These are phyloP conservation scores for Monosporascus sp. DNA, from an alignment of 2,329 filamentous ascomycete genomes.

Conservation along the genomic window DNA sequence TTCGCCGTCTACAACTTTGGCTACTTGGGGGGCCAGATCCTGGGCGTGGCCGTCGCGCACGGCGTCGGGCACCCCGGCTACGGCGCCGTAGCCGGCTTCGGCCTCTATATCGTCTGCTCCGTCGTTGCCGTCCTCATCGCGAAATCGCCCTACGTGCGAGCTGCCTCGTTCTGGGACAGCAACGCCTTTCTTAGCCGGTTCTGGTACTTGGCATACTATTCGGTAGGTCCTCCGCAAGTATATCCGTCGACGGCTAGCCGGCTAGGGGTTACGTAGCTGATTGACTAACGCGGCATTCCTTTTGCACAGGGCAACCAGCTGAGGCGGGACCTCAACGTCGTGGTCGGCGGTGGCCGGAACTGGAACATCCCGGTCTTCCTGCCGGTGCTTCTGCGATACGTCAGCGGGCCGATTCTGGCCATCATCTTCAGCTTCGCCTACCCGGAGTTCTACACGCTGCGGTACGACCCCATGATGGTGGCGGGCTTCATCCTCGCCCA, in stretches of 20 bases:
- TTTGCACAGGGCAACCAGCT: constrained; percentile 47
- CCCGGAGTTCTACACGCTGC: constrained; percentile 40
- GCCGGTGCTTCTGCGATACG: constrained; percentile 43
- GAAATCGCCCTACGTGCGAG: constrained; percentile 35
- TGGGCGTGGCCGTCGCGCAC: constrained; percentile 47
- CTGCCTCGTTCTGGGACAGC: constrained; percentile 36
- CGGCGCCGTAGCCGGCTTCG: constrained; percentile 48
- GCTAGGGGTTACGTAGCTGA: too few relatives aligned
- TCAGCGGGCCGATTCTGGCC: constrained; percentile 42
- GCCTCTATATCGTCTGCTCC: constrained; percentile 40
- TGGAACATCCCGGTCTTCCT: constrained; percentile 51
- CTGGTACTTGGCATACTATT: constrained; percentile 53
- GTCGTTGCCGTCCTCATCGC: constrained; percentile 35
- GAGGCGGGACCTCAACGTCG: constrained; percentile 47
- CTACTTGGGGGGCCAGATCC: constrained; percentile 47
- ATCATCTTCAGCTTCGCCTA: constrained; percentile 50
- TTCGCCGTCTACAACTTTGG: constrained; percentile 43
- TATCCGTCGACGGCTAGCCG: too few relatives aligned
- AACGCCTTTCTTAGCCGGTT: constrained; percentile 35
- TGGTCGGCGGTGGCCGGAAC: constrained; percentile 49
- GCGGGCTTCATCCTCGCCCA: constrained; percentile 44
- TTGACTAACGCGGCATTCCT: background rate
- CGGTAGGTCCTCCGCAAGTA: constrained; percentile 34
- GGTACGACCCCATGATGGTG: constrained; percentile 46
- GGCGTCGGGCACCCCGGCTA: constrained; percentile 31